Evolutionary conservation across 805 yeast species (phyloP), one percentile per base, ranked within the genome.

Genomic region (Suhomyces sp.): DNA sequence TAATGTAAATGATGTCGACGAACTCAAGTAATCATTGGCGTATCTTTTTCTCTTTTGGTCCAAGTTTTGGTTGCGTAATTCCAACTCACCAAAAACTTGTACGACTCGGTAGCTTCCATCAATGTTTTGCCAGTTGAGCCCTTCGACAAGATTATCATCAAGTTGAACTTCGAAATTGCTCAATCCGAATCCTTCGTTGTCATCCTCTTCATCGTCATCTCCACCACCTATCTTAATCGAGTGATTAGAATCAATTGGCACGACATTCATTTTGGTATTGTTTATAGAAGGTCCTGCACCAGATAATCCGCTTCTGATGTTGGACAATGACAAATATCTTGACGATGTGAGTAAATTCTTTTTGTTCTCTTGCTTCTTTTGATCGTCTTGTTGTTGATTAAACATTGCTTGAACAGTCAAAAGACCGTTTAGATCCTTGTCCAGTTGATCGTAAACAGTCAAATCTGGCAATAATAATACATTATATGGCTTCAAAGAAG

Each of bases 51-150:
- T 43, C 39, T 47, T 52, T 20, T 33, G 36, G 23, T 38, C 43
- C 6, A 34, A 21, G 15, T 33, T 40, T 33, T 50, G 54, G 42
- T 56, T 53, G 15, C 47, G 48, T 25, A 65, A 43, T 34, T 66
- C 70, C 31, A 83, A 63, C 42, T 74, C 77, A 25, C 97, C 98
- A 27, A 72, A 66, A 6, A 91, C 82, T 49, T 87, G 90, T 0
- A 97, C 88, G 19, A 91, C 80, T 12, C 84, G 73, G 54, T 80
- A 84, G 9, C 87, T 88, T 24, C 90, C 91, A 21, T 83, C 79
- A 39, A 90, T 76, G 34, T 72, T 74, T 54, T 90, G 96, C 98
- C 98, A 91, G 35, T 74, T 72, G 35, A 91, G 64, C 17, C 66
- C 56, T n/a, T 69, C 63, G 8, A 76, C 75, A 21, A 91, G 60